These are phyloP conservation scores for Quercus alba DNA, from an alignment of 306 rosid genomes.

Conservation along the genomic window DNA sequence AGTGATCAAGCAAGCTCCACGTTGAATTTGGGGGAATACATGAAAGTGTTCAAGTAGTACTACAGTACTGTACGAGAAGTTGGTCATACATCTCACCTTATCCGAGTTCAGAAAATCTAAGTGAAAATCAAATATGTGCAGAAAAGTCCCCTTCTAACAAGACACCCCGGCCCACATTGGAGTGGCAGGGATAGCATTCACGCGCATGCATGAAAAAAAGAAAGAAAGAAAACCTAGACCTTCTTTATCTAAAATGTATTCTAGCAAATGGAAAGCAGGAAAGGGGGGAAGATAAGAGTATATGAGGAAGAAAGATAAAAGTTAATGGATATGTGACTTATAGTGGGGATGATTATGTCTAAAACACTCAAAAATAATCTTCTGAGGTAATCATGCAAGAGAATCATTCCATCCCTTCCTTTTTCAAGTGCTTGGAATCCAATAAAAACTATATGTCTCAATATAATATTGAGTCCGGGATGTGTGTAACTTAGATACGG, in stretches of 20 bases:
- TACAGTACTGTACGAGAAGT: neutral
- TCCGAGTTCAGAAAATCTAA: conserved; percentile 3
- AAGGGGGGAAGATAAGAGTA: neutral
- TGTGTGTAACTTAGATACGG: too few relatives aligned
- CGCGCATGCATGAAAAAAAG: conserved; percentile 17
- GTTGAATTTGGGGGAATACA: neutral
- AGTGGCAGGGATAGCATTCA: conserved; percentile 6
- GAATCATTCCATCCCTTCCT: neutral
- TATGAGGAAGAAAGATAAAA: neutral
- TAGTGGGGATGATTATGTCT: conserved; percentile 18
- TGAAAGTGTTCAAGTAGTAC: neutral
- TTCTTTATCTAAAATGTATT: neutral
- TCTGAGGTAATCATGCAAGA: neutral
- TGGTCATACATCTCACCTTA: neutral
- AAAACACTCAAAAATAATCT: conserved; percentile 3
- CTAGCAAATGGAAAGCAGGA: neutral
- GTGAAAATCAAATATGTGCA: conserved; percentile 9
- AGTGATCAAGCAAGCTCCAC: neutral
- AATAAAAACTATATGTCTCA: neutral
- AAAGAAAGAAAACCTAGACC: neutral
- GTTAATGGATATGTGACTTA: neutral
- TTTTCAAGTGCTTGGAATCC: neutral
- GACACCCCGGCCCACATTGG: neutral
- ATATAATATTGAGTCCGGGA: too few relatives aligned
- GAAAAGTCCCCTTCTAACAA: neutral